Percentiles rank a stretch among this genome's conserved stretches.
Conservation (phyloP, 2,329 filamentous ascomycete species). For the Cryphonectria carpinicola region DNA sequence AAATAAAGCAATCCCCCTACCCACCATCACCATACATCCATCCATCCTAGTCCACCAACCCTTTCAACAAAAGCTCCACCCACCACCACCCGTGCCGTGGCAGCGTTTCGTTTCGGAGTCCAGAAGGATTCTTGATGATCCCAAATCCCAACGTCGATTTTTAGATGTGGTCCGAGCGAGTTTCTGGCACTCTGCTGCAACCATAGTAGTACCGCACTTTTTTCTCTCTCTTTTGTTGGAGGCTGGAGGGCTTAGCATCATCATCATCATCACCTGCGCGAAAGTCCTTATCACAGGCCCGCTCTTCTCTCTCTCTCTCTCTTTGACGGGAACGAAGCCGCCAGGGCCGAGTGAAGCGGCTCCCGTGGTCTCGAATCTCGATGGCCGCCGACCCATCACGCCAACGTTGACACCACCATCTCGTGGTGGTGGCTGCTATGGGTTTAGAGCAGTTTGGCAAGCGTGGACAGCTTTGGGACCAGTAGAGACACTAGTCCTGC, state of each 20-base stretch:
- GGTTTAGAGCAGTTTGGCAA: not conserved
- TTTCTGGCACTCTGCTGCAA: slow-evolving; percentile 3
- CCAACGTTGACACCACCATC: not conserved
- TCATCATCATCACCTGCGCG: not conserved
- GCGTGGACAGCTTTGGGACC: not conserved
- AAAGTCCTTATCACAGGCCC: not conserved
- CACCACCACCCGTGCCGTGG: not conserved
- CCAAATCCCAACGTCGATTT: slow-evolving; percentile 6
- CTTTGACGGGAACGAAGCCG: not conserved
- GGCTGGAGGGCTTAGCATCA: not conserved
- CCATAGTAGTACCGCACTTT: not conserved
- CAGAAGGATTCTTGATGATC: slow-evolving; percentile 8
- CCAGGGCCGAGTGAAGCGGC: not conserved
- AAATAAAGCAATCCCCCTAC: not conserved
- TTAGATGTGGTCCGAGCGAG: slow-evolving; percentile 21
- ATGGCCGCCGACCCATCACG: slow-evolving; percentile 6
- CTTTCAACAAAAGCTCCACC: not conserved
- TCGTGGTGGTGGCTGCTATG: not conserved
- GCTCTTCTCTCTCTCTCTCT: not conserved
- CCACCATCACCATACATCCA: slow-evolving; percentile 6
- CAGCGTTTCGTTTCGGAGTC: slow-evolving; percentile 21
- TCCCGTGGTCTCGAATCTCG: slow-evolving; percentile 20
- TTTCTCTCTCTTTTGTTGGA: not conserved
- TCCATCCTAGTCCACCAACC: not conserved
- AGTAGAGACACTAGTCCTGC: not conserved